Evolutionary conservation across 352 stramenopile genomes (phyloP), one percentile per base, ranked within the genome.

Genomic region (Globisporangium paddicum): DNA sequence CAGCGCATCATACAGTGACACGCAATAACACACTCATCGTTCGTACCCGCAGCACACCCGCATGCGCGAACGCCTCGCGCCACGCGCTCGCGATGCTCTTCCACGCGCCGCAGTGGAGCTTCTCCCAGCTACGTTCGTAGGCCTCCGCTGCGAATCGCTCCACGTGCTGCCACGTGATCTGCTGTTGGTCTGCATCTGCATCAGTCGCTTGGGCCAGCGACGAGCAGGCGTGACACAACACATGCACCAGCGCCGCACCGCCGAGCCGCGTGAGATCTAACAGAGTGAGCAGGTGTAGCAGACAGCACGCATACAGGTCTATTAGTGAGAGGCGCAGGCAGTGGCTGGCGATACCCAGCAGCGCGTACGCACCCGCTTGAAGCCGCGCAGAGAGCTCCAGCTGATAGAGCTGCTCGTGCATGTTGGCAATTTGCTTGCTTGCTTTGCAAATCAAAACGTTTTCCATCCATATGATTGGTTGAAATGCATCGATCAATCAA

Each of bases 31-130:
- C 26, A 41, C 18, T 16, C 32, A 40, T 19, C 35, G 35, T n/a
- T 7, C 40, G 25, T 45, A 85, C 83, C 42, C 82, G 71, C 35
- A 92, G 35, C 21, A 90, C 55, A 25, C 70, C 71, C 8, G 84
- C 80, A 32, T 66, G 45, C 1, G 72, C 84, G 58, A 90, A 94
- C 26, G 77, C 69, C 46, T 85, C 58, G 5, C 80, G 75, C 82
- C 80, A 94, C 46, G 78, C 69, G 7, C 61, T 41, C 9, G 63
- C 53, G 9, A 94, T 64, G 38, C 63, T 67, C 53, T 90, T 89
- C 84, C 84, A 94, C 58, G 63, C 77, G 4, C 79, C 84, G 44
- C 76, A 85, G 66, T 94, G 84, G 46, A 94, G 60, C 11, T 73
- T 71, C 60, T 94, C 82, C 82, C 82, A 94, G 54, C 73, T 74